Evolutionary conservation across 164 flowering plant species (phyloP), one percentile per base, ranked within the genome.

Genomic region (Tetrastigma voinierianum): DNA sequence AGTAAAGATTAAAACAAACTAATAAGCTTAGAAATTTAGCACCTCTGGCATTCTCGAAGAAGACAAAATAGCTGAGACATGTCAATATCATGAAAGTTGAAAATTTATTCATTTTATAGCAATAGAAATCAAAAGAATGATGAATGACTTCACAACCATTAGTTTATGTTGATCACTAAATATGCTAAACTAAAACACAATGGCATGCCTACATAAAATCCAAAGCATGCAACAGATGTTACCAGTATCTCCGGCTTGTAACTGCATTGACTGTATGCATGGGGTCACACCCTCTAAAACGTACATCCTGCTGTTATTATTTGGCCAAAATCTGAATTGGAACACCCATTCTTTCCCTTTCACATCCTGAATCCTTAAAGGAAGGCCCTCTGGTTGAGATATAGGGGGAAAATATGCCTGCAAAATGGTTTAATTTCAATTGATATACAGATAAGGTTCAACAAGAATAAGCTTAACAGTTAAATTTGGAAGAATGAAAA

Each of bases 161-260:
- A 32, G 40, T 32, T 32, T 32, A 3, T 32, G 40, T 32, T 32
- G 40, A 32, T 32, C 2, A 32, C 6, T 32, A 32, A 32, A 32
- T 32, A 32, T 32, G 40, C 40, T 32, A 32, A 32, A n/a, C n/a
- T n/a, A n/a, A n/a, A n/a, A n/a, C n/a, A n/a, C n/a, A n/a, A n/a
- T 32, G 40, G 40, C 40, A 32, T 32, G 40, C 40, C 40, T n/a
- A n/a, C n/a, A 32, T 32, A 32, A 44, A 59, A 61, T 15, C 14
- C n/a, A 46, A 46, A 40, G 57, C 15, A 60, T 57, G 44, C 32
- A 21, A 10, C 65, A 23, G 24, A 20, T 57, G 3, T 10, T 81
- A 81, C 89, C 89, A 23, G 86, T 85, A 65, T 85, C 89, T 65
- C 90, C n/a, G 72, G 84, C 90, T 75, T 83, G 84, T 71, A 83